A percentile compares a stretch with the other conserved stretches of the same genome.
Evolutionary conservation across 2,329 filamentous ascomycete genomes (phyloP).

Genomic region (Colletotrichum sp.): DNA sequence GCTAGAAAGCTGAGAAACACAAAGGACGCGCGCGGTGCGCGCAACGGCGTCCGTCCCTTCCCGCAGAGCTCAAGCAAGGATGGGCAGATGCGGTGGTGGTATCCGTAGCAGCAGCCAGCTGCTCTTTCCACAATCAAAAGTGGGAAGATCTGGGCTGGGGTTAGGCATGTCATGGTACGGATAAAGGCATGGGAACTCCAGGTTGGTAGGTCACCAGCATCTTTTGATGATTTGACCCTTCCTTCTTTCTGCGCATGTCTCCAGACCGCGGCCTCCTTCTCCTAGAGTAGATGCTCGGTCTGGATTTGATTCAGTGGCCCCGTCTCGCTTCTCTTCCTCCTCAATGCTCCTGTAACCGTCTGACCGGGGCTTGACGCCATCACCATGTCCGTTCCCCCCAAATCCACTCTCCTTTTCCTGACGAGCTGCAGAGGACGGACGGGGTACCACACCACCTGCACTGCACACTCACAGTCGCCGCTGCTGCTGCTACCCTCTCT

Average conservation of each 20-base stretch:
- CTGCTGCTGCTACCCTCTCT: not conserved
- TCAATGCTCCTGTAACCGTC: not conserved
- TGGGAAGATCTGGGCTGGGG: not conserved
- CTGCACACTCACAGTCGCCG: not conserved
- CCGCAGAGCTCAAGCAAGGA: not conserved
- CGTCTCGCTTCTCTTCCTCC: not conserved
- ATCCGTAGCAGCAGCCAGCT: not conserved
- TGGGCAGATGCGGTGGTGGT: not conserved
- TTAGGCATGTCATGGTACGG: not conserved
- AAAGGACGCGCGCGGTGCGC: not conserved
- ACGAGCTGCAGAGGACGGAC: not conserved
- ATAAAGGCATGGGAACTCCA: not conserved
- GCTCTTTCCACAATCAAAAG: not conserved
- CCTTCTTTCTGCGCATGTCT: not conserved
- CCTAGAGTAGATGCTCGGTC: not conserved
- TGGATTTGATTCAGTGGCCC: not conserved
- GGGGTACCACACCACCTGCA: not conserved
- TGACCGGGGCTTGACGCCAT: constrained; percentile 7
- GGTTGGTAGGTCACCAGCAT: not conserved
- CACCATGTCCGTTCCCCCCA: not conserved
- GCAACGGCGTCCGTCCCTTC: not conserved
- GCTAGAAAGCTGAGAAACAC: not conserved
- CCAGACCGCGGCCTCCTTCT: not conserved
- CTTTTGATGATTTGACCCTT: not conserved
- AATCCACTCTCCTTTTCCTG: not conserved